These are phyloP conservation scores for Neurospora sp. DNA, from an alignment of 495 filamentous ascomycete genomes.

Conservation along the genomic window DNA sequence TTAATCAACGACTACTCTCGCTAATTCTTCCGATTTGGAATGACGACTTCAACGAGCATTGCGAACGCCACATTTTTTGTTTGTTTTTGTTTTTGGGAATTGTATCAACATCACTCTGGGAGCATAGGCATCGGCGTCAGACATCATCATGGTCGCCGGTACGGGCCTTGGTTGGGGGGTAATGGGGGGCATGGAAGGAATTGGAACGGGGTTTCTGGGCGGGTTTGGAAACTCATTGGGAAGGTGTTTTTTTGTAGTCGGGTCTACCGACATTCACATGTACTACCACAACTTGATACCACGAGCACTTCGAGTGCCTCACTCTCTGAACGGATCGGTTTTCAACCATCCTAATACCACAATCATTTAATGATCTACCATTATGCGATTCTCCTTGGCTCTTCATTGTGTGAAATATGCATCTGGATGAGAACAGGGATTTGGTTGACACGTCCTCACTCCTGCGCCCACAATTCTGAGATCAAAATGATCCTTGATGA, in stretches of 20 bases:
- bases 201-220: not conserved
- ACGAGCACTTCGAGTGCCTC: not conserved
- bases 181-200: not conserved
- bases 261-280: not conserved
- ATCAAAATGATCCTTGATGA: not conserved
- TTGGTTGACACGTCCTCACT: not conserved
- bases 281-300: not conserved
- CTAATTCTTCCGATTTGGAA: conserved; percentile 4
- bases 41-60: conserved; percentile 14
- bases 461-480: not conserved
- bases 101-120: not conserved
- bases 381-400: not conserved
- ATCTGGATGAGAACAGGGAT: not conserved
- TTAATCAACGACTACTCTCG: conserved; percentile 17
- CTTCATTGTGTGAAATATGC: not conserved
- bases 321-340: not conserved
- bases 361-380: not conserved
- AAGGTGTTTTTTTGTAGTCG: not conserved
- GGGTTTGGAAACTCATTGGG: not conserved
- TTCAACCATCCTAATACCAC: not conserved
- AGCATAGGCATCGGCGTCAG: not conserved
- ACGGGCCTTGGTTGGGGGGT: not conserved
- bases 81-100: not conserved
- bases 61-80: conserved; percentile 1
- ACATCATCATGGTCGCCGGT: not conserved